Evolutionary conservation across 352 stramenopile genomes (phyloP).

Genomic region (Phytophthora agathidicida): DNA sequence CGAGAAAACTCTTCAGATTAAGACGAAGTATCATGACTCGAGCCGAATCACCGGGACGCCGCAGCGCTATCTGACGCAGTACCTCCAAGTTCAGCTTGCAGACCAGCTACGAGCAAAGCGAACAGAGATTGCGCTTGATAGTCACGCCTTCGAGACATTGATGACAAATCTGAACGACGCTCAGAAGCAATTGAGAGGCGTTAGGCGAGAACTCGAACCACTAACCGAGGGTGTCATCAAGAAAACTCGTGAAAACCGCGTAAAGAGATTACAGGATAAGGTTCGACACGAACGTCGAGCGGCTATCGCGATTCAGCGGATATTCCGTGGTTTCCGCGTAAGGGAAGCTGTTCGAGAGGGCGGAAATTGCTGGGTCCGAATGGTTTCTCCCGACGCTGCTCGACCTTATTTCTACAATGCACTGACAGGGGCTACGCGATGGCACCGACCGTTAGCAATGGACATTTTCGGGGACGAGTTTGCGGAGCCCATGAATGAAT

Average conservation of each 20-base stretch:
- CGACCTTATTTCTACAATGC: slow-evolving; percentile 84
- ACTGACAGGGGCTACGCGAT: slow-evolving; percentile 71
- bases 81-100: slow-evolving; percentile 89
- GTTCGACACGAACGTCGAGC: slow-evolving; percentile 70
- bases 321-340: slow-evolving; percentile 81
- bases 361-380: slow-evolving; percentile 80
- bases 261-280: slow-evolving; percentile 67
- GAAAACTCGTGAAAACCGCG: slow-evolving; percentile 79
- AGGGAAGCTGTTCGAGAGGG: slow-evolving; percentile 71
- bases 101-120: slow-evolving; percentile 83
- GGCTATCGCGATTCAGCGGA: slow-evolving; percentile 77
- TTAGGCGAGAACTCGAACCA: slow-evolving; percentile 84
- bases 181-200: slow-evolving; percentile 71
- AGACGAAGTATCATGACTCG: slow-evolving; percentile 87
- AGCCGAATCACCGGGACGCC: slow-evolving; percentile 86
- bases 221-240: slow-evolving; percentile 80
- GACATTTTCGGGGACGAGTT: slow-evolving; percentile 75
- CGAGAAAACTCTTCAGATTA: slow-evolving; percentile 85
- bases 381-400: slow-evolving; percentile 35
- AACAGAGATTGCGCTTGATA: slow-evolving; percentile 65
- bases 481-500: slow-evolving; percentile 35
- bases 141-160: slow-evolving; percentile 57
- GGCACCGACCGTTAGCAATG: slow-evolving; percentile 72
- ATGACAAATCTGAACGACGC: slow-evolving; percentile 64
- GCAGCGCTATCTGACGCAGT: slow-evolving; percentile 94